phyloP scores from a whole-genome alignment of 2,329 filamentous ascomycete species.

The Neobulgaria alba region DNA sequence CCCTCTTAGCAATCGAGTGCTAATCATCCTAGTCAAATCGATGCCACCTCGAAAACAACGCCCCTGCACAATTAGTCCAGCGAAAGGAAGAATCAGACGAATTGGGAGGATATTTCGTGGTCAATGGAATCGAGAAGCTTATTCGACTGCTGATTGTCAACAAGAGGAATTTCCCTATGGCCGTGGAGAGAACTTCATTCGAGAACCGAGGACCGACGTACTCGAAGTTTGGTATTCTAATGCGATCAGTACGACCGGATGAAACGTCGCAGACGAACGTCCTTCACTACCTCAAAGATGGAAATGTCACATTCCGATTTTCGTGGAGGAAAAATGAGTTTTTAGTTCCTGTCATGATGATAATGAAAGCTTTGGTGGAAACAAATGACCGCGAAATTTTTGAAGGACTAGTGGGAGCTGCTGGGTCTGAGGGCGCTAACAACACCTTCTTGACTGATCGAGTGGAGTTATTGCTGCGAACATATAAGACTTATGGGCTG shows the following conservation, averaged over 20 bases:
- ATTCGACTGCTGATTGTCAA: conserved; percentile 88
- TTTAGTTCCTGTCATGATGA: conserved; percentile 92
- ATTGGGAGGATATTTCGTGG: conserved; percentile 90
- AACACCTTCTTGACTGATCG: conserved; percentile 94
- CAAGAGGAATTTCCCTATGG: conserved; percentile 89
- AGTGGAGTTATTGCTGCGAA: conserved; percentile 82
- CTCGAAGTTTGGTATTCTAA: conserved; percentile 81
- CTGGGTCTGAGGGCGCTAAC: conserved; percentile 65
- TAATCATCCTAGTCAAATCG: conserved; percentile 59
- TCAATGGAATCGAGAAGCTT: conserved; percentile 96
- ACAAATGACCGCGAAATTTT: conserved; percentile 97
- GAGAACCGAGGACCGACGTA: conserved; percentile 78
- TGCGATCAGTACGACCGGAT: conserved; percentile 89
- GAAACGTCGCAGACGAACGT: conserved; percentile 97
- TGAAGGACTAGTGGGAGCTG: conserved; percentile 77
- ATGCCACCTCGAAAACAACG: conserved; percentile 82
- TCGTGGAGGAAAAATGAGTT: conserved; percentile 98
- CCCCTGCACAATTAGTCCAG: conserved; percentile 72
- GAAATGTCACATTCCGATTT: conserved; percentile 94
- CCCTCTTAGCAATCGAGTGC: conserved; percentile 2
- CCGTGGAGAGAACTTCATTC: conserved; percentile 86
- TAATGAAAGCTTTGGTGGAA: conserved; percentile 87
- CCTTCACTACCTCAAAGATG: conserved; percentile 89
- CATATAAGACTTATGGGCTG: conserved; percentile 83
- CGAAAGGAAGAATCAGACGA: conserved; percentile 95